Evolutionary conservation across 2,329 filamentous ascomycete species (phyloP), one percentile per base, ranked within the genome.

Genomic region (Onygenales sp.): DNA sequence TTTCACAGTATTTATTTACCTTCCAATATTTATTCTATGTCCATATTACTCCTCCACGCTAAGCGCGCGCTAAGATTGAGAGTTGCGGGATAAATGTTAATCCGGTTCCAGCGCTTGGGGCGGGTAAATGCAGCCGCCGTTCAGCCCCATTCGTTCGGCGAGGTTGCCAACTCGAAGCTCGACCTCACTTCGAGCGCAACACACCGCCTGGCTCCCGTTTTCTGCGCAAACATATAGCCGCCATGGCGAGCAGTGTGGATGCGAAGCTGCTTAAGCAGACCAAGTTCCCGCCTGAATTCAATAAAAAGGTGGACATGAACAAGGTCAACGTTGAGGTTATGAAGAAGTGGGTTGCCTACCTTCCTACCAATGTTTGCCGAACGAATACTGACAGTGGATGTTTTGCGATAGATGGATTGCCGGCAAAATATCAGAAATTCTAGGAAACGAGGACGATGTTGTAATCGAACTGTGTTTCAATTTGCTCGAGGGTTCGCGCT

Each of bases 241-340:
- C 58, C 59, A 93, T 93, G 88, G 86, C 88, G 62, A 85, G 86
- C 52, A 87, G 83, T 59, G 88, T 93, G 57, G 92, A 96, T 71
- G 85, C 87, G 59, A 95, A 94, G 77, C 81, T 95, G 63, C 76
- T 96, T 53, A 88, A 86, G 78, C 85, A 85, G 70, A 97, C 91
- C 53, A 96, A 94, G 67, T 97, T 96, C 59, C 93, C 93, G 45
- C 80, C 85, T 6, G 90, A 96, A 66, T 98, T 97, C 74, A 92
- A 82, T 67, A 84, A 88, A 68, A 96, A 96, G 76, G 93, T 98
- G 59, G 91, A 98, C 75, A 95, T 94, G 82, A 83, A 85, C 62
- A 97, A 97, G 75, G 90, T 98, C 70, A 96, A 98, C 67, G 78
- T 95, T 49, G 89, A 95, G 70, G 88, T 98, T 53, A 95, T 98